Evolutionary conservation across 139 green algal species (phyloP).

Genomic region (Gonium pectorale): DNA sequence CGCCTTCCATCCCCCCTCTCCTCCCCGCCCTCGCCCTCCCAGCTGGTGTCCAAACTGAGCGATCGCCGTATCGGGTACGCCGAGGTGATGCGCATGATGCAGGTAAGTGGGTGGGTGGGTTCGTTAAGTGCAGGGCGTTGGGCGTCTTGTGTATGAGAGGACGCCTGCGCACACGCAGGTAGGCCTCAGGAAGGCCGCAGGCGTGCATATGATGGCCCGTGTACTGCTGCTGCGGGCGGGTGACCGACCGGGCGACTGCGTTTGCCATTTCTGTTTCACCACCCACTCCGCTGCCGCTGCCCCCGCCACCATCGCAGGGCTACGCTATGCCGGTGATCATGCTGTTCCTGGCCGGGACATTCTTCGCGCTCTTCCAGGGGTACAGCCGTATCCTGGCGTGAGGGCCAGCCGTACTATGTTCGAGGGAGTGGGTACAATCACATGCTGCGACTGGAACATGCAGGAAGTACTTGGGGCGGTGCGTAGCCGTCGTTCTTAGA

Average conservation of each 20-base stretch:
- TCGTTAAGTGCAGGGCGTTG: background rate
- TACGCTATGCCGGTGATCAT: background rate
- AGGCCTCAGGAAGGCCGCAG: too few relatives aligned
- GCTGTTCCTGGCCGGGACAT: background rate
- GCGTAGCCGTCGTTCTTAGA: too few relatives aligned
- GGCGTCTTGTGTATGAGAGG: background rate
- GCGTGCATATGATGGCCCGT: too few relatives aligned
- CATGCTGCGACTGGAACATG: too few relatives aligned
- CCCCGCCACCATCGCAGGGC: background rate
- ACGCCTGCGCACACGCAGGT: background rate
- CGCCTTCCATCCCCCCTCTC: background rate
- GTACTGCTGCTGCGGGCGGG: background rate
- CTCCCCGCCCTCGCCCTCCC: background rate
- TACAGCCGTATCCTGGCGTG: conserved; percentile 6
- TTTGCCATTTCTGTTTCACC: background rate
- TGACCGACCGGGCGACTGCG: background rate
- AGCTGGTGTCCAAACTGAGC: conserved; percentile 2
- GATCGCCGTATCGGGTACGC: conserved; percentile 36
- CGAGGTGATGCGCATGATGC: conserved; percentile 35
- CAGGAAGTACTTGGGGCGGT: too few relatives aligned
- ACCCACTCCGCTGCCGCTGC: background rate
- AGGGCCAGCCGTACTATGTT: background rate
- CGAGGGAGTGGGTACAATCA: too few relatives aligned
- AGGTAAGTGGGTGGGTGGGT: background rate
- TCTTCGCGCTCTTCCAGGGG: conserved; percentile 9